These are phyloP conservation scores for Candida ipomoeae DNA, from an alignment of 805 yeast species.

Conservation along the genomic window DNA sequence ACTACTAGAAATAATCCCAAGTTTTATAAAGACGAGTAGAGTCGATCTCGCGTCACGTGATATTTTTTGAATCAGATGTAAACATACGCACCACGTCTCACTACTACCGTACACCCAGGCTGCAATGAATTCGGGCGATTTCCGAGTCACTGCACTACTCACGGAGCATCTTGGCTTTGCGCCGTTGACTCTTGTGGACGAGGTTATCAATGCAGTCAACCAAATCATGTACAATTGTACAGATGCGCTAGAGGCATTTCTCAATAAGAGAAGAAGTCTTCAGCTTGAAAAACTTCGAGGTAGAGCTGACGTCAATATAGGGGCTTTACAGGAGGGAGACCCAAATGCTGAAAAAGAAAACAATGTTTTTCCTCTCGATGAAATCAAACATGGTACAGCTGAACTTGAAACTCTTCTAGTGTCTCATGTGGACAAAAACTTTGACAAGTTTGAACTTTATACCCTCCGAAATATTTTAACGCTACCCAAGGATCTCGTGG, in stretches of 20 bases:
- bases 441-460: conserved; percentile 83
- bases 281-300: conserved; percentile 16
- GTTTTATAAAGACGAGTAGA: not conserved
- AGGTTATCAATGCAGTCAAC: conserved; percentile 82
- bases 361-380: conserved; percentile 31
- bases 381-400: conserved; percentile 74
- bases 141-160: conserved; percentile 42
- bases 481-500: conserved; percentile 61
- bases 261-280: conserved; percentile 28
- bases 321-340: conserved; percentile 12
- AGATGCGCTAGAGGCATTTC: conserved; percentile 66
- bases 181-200: conserved; percentile 79
- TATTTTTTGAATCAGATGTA: not conserved
- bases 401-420: conserved; percentile 74
- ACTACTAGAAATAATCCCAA: not conserved
- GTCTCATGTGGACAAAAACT: conserved; percentile 70
- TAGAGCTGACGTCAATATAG: conserved; percentile 4
- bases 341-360: conserved; percentile 4
- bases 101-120: not conserved
- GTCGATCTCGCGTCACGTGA: not conserved
- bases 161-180: conserved; percentile 87
- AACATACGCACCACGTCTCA: not conserved
- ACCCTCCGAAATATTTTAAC: conserved; percentile 70
- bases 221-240: conserved; percentile 80
- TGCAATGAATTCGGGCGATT: conserved; percentile 21